phyloP scores from a whole-genome alignment of 2,329 filamentous ascomycete species.

The Colletotrichum sp. region DNA sequence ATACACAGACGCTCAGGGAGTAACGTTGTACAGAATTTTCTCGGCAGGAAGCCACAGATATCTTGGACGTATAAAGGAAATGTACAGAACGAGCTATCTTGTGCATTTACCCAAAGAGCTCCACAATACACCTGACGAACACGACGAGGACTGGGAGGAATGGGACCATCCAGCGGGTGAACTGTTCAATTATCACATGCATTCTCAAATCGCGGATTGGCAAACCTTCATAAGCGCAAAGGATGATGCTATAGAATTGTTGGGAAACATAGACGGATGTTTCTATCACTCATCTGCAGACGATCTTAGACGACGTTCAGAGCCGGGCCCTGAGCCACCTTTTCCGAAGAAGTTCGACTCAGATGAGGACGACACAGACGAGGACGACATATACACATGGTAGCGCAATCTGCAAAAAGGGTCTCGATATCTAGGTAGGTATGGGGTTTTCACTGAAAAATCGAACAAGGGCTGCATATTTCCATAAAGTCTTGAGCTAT shows the following conservation, averaged over 20 bases:
- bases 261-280: not conserved
- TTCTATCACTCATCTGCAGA: accelerated
- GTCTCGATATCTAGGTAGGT: no score
- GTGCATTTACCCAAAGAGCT: not conserved
- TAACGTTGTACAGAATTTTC: not conserved
- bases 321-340: not conserved
- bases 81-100: not conserved
- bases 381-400: no score
- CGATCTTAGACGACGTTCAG: accelerated
- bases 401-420: no score
- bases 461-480: not conserved
- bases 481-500: accelerated
- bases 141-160: not conserved
- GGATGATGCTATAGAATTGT: not conserved
- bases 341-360: not conserved
- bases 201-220: not conserved
- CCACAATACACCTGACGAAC: not conserved
- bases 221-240: not conserved
- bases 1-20: not conserved
- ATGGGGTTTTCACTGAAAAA: no score
- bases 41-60: not conserved
- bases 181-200: not conserved
- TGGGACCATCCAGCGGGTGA: not conserved
- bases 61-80: not conserved
- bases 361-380: not conserved